phyloP scores from a whole-genome alignment of 768 basidiomycete species.

The Phlebiopsis flavidoalba region DNA sequence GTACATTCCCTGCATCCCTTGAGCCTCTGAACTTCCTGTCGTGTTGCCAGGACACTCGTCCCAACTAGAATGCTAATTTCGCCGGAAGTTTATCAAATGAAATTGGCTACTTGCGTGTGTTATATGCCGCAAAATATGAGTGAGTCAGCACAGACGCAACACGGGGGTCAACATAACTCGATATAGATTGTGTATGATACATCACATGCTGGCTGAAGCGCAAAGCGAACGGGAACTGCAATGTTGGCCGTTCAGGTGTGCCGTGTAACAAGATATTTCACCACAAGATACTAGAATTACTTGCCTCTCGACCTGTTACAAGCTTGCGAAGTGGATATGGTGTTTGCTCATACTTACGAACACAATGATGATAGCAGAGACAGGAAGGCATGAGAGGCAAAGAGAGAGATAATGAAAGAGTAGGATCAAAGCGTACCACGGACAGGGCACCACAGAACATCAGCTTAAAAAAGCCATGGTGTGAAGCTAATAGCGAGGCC shows the following conservation, averaged over 20 bases:
- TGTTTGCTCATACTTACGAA: slow-evolving; percentile 13
- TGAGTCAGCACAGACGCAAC: not conserved
- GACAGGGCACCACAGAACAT: not conserved
- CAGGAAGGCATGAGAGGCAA: not conserved
- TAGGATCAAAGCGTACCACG: not conserved
- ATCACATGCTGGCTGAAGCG: not conserved
- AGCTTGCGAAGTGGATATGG: not conserved
- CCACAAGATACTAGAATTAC: not conserved
- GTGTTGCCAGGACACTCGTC: not conserved
- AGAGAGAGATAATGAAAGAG: not conserved
- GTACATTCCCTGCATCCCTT: slow-evolving; percentile 88
- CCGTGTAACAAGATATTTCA: no score
- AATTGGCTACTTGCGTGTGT: not conserved
- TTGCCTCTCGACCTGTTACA: not conserved
- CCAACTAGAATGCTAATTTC: not conserved
- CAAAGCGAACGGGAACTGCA: not conserved
- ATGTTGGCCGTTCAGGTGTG: no score
- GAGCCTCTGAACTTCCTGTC: slow-evolving; percentile 49
- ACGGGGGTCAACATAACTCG: not conserved
- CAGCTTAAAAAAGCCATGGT: not conserved
- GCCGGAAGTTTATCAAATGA: not conserved
- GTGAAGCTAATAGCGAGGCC: slow-evolving; percentile 60
- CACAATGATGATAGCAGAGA: not conserved
- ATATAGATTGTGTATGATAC: not conserved
- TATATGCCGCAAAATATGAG: not conserved